Percentiles rank a stretch among this genome's conserved stretches.
Evolutionary conservation across 108 stramenopile genomes (phyloP).

Genomic region (Epipyxis sp.): DNA sequence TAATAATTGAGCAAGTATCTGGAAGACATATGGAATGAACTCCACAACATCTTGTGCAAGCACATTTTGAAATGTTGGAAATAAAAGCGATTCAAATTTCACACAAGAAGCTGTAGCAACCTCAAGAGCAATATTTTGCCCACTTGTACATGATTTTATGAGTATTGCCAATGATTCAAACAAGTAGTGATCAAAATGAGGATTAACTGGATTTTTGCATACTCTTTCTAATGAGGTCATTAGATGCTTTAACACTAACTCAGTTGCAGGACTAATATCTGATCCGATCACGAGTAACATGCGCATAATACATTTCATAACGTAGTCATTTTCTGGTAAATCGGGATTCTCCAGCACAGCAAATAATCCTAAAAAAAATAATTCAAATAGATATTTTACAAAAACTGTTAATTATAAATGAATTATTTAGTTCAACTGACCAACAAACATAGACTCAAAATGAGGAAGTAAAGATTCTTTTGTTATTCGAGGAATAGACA

Average conservation of each 20-base stretch:
- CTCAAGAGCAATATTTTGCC: slow-evolving; percentile 45
- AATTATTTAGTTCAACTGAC: no score
- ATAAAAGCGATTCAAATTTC: slow-evolving; percentile 76
- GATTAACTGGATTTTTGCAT: slow-evolving; percentile 89
- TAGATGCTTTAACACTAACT: slow-evolving; percentile 75
- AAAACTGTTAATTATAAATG: no score
- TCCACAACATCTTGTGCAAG: slow-evolving; percentile 84
- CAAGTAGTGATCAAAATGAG: slow-evolving; percentile 92
- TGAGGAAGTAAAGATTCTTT: slow-evolving; percentile 67
- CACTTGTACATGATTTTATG: slow-evolving; percentile 61
- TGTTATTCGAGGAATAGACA: slow-evolving; percentile 56
- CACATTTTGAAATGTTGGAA: slow-evolving; percentile 77
- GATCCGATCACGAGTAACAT: slow-evolving; percentile 68
- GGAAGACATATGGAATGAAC: slow-evolving; percentile 97
- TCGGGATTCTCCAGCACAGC: slow-evolving; percentile 73
- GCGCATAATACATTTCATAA: slow-evolving; percentile 96
- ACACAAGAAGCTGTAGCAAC: slow-evolving; percentile 29
- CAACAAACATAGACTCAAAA: background rate
- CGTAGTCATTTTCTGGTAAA: slow-evolving; percentile 88
- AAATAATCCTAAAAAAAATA: slow-evolving; percentile 79
- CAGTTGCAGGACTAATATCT: slow-evolving; percentile 72
- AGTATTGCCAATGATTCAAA: slow-evolving; percentile 93
- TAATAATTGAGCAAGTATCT: slow-evolving; percentile 87
- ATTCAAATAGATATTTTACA: no score
- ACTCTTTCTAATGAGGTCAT: slow-evolving; percentile 71